A percentile compares a stretch with the other conserved stretches of the same genome.
phyloP scores from a whole-genome alignment of 768 basidiomycete genomes.

The Pleurotus djamor region DNA sequence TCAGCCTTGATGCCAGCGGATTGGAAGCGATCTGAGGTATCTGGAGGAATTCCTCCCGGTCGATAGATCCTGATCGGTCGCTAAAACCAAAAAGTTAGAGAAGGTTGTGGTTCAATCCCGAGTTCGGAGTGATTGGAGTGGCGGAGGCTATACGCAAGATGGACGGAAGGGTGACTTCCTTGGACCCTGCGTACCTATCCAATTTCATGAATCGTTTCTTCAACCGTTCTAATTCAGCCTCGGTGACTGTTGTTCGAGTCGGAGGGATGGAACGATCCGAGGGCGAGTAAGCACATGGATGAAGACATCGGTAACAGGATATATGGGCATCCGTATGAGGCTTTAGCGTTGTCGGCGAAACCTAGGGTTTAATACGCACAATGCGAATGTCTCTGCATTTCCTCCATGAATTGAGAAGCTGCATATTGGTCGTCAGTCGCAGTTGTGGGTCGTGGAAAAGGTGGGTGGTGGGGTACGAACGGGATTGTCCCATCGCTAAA shows the following conservation, averaged over 20 bases:
- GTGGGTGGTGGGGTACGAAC: slow-evolving; percentile 38
- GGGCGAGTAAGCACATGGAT: background rate
- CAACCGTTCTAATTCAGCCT: slow-evolving; percentile 86
- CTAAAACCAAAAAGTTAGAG: slow-evolving; percentile 30
- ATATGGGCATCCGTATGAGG: background rate
- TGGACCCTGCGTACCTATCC: slow-evolving; percentile 58
- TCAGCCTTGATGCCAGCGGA: slow-evolving; percentile 94
- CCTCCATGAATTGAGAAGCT: slow-evolving; percentile 95
- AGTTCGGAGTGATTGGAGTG: background rate
- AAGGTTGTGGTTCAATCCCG: background rate
- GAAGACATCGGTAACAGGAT: background rate
- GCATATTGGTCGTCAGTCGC: slow-evolving; percentile 2
- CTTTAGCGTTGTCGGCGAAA: background rate
- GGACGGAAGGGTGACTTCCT: background rate
- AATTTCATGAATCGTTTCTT: slow-evolving; percentile 99
- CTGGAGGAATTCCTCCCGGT: slow-evolving; percentile 96
- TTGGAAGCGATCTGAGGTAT: slow-evolving; percentile 99
- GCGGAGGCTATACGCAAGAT: background rate
- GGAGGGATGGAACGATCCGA: background rate
- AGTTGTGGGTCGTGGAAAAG: background rate
- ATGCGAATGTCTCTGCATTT: slow-evolving; percentile 95
- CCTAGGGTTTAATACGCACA: slow-evolving; percentile 55
- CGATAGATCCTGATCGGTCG: slow-evolving; percentile 95
- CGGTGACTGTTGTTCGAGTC: slow-evolving; percentile 45
- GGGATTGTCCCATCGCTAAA: slow-evolving; percentile 72